phyloP scores from a whole-genome alignment of 805 yeast species.

The Vanderwaltozyma tropicalis region DNA sequence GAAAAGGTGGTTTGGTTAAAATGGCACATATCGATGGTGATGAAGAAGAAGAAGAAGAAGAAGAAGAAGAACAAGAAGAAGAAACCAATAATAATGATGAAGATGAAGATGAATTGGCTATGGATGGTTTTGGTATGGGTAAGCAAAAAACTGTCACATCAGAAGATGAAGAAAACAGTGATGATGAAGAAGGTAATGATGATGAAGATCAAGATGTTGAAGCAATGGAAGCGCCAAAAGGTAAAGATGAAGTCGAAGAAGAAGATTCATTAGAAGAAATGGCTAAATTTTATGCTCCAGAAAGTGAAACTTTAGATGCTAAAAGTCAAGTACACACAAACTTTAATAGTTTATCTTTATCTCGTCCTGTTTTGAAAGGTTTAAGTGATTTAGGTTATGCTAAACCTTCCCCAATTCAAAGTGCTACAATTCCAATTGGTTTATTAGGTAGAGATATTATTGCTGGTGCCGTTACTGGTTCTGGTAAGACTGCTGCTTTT shows the following conservation, averaged over 20 bases:
- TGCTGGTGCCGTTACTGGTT: slow-evolving; percentile 99
- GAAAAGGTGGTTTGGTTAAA: slow-evolving; percentile 69
- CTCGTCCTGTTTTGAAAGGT: slow-evolving; percentile 86
- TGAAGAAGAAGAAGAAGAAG: slow-evolving; percentile 32
- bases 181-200: slow-evolving; percentile 18
- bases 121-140: slow-evolving; percentile 33
- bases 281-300: slow-evolving; percentile 62
- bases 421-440: slow-evolving; percentile 88
- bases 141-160: slow-evolving; percentile 15
- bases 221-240: slow-evolving; percentile 23
- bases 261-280: slow-evolving; percentile 62
- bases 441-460: slow-evolving; percentile 90
- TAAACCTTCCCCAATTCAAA: slow-evolving; percentile 90
- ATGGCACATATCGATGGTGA: slow-evolving; percentile 37
- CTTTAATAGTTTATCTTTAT: slow-evolving; percentile 68
- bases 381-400: slow-evolving; percentile 69
- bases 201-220: slow-evolving; percentile 20
- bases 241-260: slow-evolving; percentile 18
- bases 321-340: slow-evolving; percentile 44
- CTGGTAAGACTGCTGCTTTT: slow-evolving; percentile 98
- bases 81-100: slow-evolving; percentile 24
- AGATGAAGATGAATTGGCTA: slow-evolving; percentile 29
- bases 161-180: slow-evolving; percentile 25
- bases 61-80: slow-evolving; percentile 36
- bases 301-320: slow-evolving; percentile 44